Evolutionary conservation across 257 asterid species (phyloP).

Genomic region (Ligustrum vulgare): DNA sequence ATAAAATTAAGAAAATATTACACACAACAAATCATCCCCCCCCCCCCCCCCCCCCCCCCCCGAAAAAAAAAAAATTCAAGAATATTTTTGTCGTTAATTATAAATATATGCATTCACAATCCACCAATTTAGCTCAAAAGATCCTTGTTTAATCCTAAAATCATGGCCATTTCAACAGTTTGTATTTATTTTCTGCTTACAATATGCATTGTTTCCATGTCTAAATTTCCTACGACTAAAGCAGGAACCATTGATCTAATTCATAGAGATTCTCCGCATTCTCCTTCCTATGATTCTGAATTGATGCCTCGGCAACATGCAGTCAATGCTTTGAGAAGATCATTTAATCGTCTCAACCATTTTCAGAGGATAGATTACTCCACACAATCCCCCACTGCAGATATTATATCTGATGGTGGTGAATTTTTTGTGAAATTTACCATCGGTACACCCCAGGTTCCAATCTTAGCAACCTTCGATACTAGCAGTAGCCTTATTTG

Average conservation of each 20-base stretch:
- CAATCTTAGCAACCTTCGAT: slow-evolving; percentile 55
- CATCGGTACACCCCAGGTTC: slow-evolving; percentile 55
- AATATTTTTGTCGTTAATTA: not conserved
- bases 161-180: slow-evolving; percentile 20
- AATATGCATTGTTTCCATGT: slow-evolving; percentile 5
- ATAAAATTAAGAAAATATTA: not conserved
- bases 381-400: slow-evolving; percentile 17
- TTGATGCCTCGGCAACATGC: slow-evolving; percentile 20
- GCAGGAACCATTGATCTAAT: slow-evolving; percentile 48
- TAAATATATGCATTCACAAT: slow-evolving; percentile 4
- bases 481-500: slow-evolving; percentile 64
- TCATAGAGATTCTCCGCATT: slow-evolving; percentile 36
- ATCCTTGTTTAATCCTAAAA: not conserved
- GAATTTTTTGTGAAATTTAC: slow-evolving; percentile 59
- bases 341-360: slow-evolving; percentile 26
- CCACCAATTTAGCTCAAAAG: not conserved
- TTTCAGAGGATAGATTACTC: slow-evolving; percentile 15
- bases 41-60: no score
- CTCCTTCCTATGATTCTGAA: slow-evolving; percentile 25
- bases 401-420: slow-evolving; percentile 37
- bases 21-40: not conserved
- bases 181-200: slow-evolving; percentile 7
- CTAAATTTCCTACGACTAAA: slow-evolving; percentile 20
- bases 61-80: not conserved
- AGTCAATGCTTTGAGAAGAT: slow-evolving; percentile 22